phyloP scores from a whole-genome alignment of 148 eudicot species.

The Heliosperma pusillum region DNA sequence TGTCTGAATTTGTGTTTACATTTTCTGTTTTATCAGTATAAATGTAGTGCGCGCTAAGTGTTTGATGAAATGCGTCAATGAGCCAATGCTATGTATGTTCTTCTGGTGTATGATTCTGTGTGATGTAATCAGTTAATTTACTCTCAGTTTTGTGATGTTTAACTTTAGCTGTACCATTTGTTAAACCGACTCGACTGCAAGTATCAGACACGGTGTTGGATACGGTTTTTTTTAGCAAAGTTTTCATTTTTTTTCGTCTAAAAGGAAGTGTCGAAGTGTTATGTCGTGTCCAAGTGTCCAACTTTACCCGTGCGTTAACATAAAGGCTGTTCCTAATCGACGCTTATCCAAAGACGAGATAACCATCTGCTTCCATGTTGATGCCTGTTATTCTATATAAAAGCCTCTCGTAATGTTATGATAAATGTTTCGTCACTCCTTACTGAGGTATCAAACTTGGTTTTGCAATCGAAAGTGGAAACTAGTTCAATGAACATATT shows the following conservation, averaged over 20 bases:
- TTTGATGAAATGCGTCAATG: not conserved
- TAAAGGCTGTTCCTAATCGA: not conserved
- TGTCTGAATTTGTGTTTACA: not conserved
- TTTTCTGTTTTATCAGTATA: not conserved
- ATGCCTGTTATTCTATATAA: too few relatives aligned
- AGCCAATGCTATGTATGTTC: not conserved
- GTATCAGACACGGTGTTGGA: too few relatives aligned
- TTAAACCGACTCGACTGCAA: not conserved
- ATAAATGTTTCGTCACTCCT: too few relatives aligned
- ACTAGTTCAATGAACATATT: too few relatives aligned
- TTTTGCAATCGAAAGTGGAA: too few relatives aligned
- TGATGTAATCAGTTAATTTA: not conserved
- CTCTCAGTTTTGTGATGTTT: not conserved
- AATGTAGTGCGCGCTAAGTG: not conserved
- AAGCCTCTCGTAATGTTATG: too few relatives aligned
- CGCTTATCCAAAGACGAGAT: not conserved
- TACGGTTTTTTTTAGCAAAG: too few relatives aligned
- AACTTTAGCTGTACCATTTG: not conserved
- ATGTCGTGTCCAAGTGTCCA: too few relatives aligned
- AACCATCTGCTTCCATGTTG: not conserved
- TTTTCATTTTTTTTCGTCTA: too few relatives aligned
- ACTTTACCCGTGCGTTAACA: not conserved
- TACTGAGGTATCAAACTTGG: too few relatives aligned
- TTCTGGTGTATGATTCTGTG: not conserved
- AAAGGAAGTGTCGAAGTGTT: too few relatives aligned